Evolutionary conservation across 305 asterid genomes (phyloP), one percentile per base, ranked within the genome.

Genomic region (Fraxinus paxiana): DNA sequence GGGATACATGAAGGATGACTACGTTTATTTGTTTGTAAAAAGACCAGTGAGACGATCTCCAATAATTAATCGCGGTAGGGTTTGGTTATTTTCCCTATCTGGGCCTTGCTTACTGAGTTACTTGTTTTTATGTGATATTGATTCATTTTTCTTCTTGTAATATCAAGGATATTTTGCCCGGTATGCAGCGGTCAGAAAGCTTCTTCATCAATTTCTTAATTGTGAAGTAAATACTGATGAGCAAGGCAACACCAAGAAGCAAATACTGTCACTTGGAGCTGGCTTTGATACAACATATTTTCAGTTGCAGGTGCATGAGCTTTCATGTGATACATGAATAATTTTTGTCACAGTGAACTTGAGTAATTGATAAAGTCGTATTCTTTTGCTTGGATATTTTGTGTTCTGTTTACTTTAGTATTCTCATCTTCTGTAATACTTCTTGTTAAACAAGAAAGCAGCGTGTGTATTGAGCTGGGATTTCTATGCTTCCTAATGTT

Each of bases 31-130:
- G 90, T 96, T 93, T 43, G 98, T 96, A 63, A 89, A 88, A 87
- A 93, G 97, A 87, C 98, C 97, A 20, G 89, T 96, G 77, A 94
- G 96, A 84, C 89, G 99, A 89, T 88, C 99, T 86, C 99, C 94
- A 0, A 89, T 90, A 33, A 96, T 94, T 83, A 94, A 96, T 71
- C 96, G 98, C 78, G 99, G 98, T 96, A 89, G 72, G 83, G 2
- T 61, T 85, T 51, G 67, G 37, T 63, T 51, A 8, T 46, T 76
- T 67, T 78, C 73, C 79, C 51, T 7, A 46, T 67, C 48, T 78
- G 72, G 78, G 31, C 2, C 22, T 74, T 38, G 80, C 80, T 35
- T 85, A 31, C 67, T 34, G 18, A 31, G n/a, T 51, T 78, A 76
- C 48, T 59, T 81, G 82, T 51, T 17, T 54, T n/a, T 51, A 20